Conservation (phyloP, 2,329 filamentous ascomycete species). For the Fusarium sp. region DNA sequence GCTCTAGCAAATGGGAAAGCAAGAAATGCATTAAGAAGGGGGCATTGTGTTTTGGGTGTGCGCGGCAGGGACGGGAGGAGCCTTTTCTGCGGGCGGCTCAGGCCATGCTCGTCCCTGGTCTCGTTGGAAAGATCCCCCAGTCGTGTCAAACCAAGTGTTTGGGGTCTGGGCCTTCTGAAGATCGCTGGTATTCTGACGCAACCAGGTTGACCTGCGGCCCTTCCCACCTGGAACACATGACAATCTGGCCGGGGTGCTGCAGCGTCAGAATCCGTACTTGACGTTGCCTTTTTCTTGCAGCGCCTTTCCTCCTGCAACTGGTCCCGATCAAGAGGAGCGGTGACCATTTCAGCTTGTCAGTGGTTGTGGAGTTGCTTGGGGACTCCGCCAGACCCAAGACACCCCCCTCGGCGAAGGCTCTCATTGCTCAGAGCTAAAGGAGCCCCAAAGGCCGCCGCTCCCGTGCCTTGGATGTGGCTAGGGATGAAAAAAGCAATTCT, state of each 20-base stretch:
- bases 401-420: conserved; percentile 34
- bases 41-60: conserved; percentile 29
- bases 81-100: conserved; percentile 47
- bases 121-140: conserved; percentile 16
- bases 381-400: conserved; percentile 31
- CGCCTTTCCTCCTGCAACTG: conserved; percentile 9
- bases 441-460: conserved; percentile 42
- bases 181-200: conserved; percentile 28
- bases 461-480: conserved; percentile 43
- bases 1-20: conserved; percentile 20
- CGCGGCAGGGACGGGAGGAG: conserved; percentile 51
- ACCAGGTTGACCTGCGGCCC: conserved; percentile 5
- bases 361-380: conserved; percentile 25
- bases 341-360: conserved; percentile 40
- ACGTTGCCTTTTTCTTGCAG: conserved; percentile 4
- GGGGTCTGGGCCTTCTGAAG: conserved; percentile 12
- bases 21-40: conserved; percentile 15
- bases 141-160: conserved; percentile 17
- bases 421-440: conserved; percentile 36
- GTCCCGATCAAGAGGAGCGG: conserved; percentile 21
- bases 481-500: conserved; percentile 20
- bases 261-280: not conserved
- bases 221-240: conserved; percentile 17
- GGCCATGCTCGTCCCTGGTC: conserved; percentile 37
- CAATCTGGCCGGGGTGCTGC: conserved; percentile 1